A percentile compares a stretch with the other conserved stretches of the same genome.
Evolutionary conservation across 352 stramenopile genomes (phyloP).

Genomic region (Phytophthora colocasiae): DNA sequence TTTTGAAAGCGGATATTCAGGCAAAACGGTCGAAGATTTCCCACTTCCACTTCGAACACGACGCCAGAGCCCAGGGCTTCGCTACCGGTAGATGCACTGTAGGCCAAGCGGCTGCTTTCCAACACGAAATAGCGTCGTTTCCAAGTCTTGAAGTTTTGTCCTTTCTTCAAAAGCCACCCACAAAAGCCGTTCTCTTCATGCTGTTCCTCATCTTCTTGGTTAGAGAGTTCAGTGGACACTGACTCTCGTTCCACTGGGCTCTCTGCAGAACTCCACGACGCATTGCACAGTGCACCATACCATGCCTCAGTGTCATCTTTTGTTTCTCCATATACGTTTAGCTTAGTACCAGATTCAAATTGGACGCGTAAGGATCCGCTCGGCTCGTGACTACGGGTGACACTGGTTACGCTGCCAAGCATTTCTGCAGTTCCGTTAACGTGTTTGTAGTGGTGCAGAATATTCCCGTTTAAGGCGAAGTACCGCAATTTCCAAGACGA

Average conservation of each 20-base stretch:
- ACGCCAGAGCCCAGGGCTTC: slow-evolving; percentile 65
- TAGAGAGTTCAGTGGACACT: slow-evolving; percentile 3
- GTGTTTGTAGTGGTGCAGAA: slow-evolving; percentile 64
- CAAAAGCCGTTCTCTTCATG: slow-evolving; percentile 28
- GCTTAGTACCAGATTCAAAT: slow-evolving; percentile 49
- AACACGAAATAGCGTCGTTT: slow-evolving; percentile 85
- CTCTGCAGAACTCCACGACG: slow-evolving; percentile 30
- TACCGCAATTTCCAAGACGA: slow-evolving; percentile 75
- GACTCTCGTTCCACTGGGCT: slow-evolving; percentile 1
- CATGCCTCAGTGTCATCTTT: slow-evolving; percentile 57
- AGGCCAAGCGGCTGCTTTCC: slow-evolving; percentile 65
- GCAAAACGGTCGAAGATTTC: slow-evolving; percentile 67
- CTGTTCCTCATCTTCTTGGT: slow-evolving; percentile 25
- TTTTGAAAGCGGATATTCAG: slow-evolving; percentile 81
- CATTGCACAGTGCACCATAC: slow-evolving; percentile 50
- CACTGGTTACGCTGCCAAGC: slow-evolving; percentile 54
- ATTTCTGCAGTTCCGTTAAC: slow-evolving; percentile 44
- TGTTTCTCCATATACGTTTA: slow-evolving; percentile 58
- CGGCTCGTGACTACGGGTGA: slow-evolving; percentile 43
- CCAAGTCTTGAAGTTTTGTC: slow-evolving; percentile 86
- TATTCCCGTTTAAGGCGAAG: slow-evolving; percentile 63
- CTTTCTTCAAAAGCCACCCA: slow-evolving; percentile 86
- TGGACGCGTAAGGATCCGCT: slow-evolving; percentile 52
- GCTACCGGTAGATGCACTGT: slow-evolving; percentile 42
- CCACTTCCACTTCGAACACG: slow-evolving; percentile 70